Conservation (phyloP, 257 asterid genomes). For the Solanum infundibuliforme region DNA sequence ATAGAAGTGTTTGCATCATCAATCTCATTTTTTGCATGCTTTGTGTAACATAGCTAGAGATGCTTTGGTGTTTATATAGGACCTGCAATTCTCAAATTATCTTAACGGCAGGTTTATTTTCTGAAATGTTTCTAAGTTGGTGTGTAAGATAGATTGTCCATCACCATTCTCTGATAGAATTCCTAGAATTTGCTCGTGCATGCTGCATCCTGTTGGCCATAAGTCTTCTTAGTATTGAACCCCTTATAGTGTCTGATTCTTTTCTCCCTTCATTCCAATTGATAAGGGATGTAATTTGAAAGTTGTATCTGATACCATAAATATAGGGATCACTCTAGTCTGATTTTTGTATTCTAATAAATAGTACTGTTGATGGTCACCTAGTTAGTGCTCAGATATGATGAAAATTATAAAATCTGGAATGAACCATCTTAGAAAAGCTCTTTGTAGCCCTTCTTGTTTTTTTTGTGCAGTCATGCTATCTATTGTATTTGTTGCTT, state of each 20-base stretch:
- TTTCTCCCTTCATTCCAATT: background rate
- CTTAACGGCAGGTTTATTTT: background rate
- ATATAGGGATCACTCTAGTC: background rate
- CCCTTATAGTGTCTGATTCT: background rate
- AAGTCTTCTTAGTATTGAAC: background rate
- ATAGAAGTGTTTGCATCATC: background rate
- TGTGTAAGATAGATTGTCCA: background rate
- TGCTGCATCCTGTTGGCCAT: background rate
- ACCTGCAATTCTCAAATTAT: background rate
- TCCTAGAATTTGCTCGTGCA: background rate
- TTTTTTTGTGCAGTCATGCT: background rate
- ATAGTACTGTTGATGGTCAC: background rate
- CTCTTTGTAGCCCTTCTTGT: background rate
- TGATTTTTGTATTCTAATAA: background rate
- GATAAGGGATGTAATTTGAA: background rate
- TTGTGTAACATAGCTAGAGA: background rate
- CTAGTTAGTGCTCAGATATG: background rate
- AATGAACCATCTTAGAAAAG: background rate
- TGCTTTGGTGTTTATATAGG: background rate
- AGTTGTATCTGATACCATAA: background rate
- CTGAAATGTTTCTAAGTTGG: background rate
- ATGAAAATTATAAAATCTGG: background rate
- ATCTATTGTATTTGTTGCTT: background rate
- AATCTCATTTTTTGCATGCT: background rate
- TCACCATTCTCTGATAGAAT: background rate